A percentile compares a stretch with the other conserved stretches of the same genome.
Conservation (phyloP, 2,329 filamentous ascomycete species). For the Fusarium sp. region DNA sequence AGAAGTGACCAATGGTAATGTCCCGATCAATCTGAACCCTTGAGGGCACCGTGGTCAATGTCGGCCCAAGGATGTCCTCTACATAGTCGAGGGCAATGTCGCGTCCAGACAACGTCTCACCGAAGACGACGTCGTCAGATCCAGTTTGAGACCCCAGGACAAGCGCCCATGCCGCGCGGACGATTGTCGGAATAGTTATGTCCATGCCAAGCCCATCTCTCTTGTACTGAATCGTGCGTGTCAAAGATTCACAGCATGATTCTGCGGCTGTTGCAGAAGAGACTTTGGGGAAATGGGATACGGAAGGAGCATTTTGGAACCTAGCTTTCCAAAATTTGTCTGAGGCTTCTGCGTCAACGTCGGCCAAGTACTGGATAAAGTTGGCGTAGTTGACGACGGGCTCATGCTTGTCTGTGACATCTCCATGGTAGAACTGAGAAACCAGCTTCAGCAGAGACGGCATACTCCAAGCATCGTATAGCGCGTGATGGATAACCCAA, state of each 20-base stretch:
- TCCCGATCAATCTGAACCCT: constrained; percentile 13
- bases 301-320: not conserved
- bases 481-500: constrained; percentile 34
- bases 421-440: constrained; percentile 5
- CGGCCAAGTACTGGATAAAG: constrained; percentile 27
- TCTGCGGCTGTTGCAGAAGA: not conserved
- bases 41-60: constrained; percentile 24
- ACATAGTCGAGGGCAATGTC: constrained; percentile 21
- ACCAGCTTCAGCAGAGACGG: constrained; percentile 22
- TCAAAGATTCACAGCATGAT: not conserved
- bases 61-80: constrained; percentile 28
- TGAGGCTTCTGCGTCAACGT: constrained; percentile 4
- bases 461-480: constrained; percentile 43
- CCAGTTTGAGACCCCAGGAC: constrained; percentile 11
- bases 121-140: constrained; percentile 32
- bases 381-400: constrained; percentile 13
- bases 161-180: constrained; percentile 34
- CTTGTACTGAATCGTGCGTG: not conserved
- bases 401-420: fast-evolving
- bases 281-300: constrained; percentile 20
- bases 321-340: constrained; percentile 25
- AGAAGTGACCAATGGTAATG: not conserved
- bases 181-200: constrained; percentile 15
- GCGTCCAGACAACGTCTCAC: constrained; percentile 28
- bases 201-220: not conserved